Percentiles rank a stretch among this genome's conserved stretches.
Evolutionary conservation across 805 yeast species (phyloP).

Genomic region (Ogataea parapolymorpha): DNA sequence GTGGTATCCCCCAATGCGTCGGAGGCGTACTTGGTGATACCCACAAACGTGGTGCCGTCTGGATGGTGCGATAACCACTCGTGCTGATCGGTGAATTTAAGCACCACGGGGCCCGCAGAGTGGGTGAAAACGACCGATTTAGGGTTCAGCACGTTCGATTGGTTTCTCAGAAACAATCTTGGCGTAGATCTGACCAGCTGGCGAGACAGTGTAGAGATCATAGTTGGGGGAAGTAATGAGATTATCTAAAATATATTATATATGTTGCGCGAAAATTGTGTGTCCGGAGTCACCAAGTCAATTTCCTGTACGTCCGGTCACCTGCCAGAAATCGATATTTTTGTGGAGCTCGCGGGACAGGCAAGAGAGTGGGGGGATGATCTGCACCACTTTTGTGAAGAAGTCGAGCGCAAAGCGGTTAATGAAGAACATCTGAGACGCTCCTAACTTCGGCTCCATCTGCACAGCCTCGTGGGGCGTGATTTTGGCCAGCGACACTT

Average conservation of each 20-base stretch:
- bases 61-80: slow-evolving; percentile 90
- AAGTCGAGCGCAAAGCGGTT: slow-evolving; percentile 75
- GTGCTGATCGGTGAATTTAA: slow-evolving; percentile 82
- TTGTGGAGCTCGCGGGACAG: slow-evolving; percentile 49
- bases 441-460: slow-evolving; percentile 49
- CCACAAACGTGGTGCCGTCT: slow-evolving; percentile 80
- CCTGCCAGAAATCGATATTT: slow-evolving; percentile 57
- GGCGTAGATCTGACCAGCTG: slow-evolving; percentile 9
- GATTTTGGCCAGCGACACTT: slow-evolving; percentile 24
- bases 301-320: slow-evolving; percentile 8
- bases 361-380: slow-evolving; percentile 60
- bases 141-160: slow-evolving; percentile 29
- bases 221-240: neutral
- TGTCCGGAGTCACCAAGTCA: slow-evolving; percentile 9
- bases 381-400: slow-evolving; percentile 59
- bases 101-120: slow-evolving; percentile 43
- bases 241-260: slow-evolving; percentile 1
- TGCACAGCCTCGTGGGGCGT: slow-evolving; percentile 41
- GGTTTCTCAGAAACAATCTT: slow-evolving; percentile 9
- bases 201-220: slow-evolving; percentile 8
- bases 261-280: slow-evolving; percentile 7
- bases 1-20: slow-evolving; percentile 98
- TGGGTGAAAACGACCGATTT: slow-evolving; percentile 30
- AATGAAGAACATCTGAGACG: slow-evolving; percentile 81
- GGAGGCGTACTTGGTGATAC: slow-evolving; percentile 92